These are phyloP conservation scores for Metschnikowia lunata DNA, from an alignment of 805 yeast species.

Conservation along the genomic window DNA sequence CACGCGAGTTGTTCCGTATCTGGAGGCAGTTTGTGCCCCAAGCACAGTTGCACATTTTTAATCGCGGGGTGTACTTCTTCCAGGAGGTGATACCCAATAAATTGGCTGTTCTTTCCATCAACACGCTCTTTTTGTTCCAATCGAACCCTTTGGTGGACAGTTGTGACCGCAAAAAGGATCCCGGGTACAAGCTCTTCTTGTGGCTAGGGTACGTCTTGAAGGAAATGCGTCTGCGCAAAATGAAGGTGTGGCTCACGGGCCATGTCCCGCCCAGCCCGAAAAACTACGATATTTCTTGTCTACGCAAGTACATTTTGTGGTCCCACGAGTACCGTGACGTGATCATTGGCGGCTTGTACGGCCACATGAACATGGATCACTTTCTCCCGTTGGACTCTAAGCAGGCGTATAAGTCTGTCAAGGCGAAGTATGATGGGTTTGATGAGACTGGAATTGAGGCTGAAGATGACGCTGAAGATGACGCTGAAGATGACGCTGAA, in stretches of 20 bases:
- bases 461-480: slow-evolving; percentile 14
- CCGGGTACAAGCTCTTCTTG: slow-evolving; percentile 71
- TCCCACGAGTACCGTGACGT: slow-evolving; percentile 77
- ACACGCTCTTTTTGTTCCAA: slow-evolving; percentile 70
- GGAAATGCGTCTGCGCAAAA: slow-evolving; percentile 65
- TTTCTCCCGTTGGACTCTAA: slow-evolving; percentile 72
- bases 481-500: too few species aligned
- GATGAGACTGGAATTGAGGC: slow-evolving; percentile 2
- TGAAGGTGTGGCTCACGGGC: slow-evolving; percentile 85
- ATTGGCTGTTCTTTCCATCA: slow-evolving; percentile 73
- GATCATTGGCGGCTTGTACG: slow-evolving; percentile 77
- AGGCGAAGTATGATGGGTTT: slow-evolving; percentile 17
- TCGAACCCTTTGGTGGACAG: slow-evolving; percentile 79
- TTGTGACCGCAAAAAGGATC: slow-evolving; percentile 67
- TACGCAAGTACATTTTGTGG: slow-evolving; percentile 76
- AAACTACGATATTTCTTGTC: slow-evolving; percentile 70
- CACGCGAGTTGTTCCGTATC: slow-evolving; percentile 67
- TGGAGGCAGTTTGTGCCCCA: slow-evolving; percentile 76
- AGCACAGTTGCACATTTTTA: slow-evolving; percentile 70
- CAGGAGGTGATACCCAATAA: slow-evolving; percentile 75
- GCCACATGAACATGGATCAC: slow-evolving; percentile 90
- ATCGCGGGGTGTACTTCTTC: slow-evolving; percentile 69
- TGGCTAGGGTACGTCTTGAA: slow-evolving; percentile 76
- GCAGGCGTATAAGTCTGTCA: slow-evolving; percentile 56
- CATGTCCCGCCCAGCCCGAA: slow-evolving; percentile 86